Base-by-base conservation (phyloP, 2,329 filamentous ascomycete genomes). In the Knufia petricola region DNA sequence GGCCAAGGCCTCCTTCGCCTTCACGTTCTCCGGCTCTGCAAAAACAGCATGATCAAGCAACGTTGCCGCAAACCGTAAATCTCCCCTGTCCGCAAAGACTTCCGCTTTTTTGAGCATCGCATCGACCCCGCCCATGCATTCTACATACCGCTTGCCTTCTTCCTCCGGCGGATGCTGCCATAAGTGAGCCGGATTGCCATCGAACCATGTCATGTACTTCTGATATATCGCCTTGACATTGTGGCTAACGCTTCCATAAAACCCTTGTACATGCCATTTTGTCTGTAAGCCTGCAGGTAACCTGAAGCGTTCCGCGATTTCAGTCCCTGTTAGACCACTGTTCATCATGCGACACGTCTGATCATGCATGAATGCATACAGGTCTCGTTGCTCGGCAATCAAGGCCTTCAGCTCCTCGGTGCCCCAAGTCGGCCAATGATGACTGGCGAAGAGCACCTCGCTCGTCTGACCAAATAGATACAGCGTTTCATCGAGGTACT, bases 401-500 rank as follows among this genome's bases (percentile, higher is more conserved):
- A 59, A 58, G 1, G 46, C 39, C 4, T 59, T 47, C 13, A 65
- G 48, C 1, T 60, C 51, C 0, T 58, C 51, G 2, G 50, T 44
- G 0, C 64, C 65, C 64, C 66, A 71, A 0, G 65, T 69, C n/a
- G 68, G 69, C 68, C 68, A 71, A 50, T 67, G 58, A 52, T 71
- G 68, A 19, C 62, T 59, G 1, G 60, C 61, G 45, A 69, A 69
- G 2, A 68, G 45, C 1, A 69, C 63, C 3, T 67, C 61, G 1
- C 63, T 42, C 2, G 58, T 49, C 1, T 54, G 39, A 0, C 61
- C 63, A 45, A 61, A 70, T 13, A 69, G 39, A 10, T 57, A 58
- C 17, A 69, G 58, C 3, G 65, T 55, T 66, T 49, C 70, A 71
- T 67, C 64, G 6, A 71, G 51, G 38, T 69, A 68, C 13, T 56